Evolutionary conservation across 2,329 filamentous ascomycete species (phyloP), one percentile per base, ranked within the genome.

Genomic region (Aspergillus piperis): DNA sequence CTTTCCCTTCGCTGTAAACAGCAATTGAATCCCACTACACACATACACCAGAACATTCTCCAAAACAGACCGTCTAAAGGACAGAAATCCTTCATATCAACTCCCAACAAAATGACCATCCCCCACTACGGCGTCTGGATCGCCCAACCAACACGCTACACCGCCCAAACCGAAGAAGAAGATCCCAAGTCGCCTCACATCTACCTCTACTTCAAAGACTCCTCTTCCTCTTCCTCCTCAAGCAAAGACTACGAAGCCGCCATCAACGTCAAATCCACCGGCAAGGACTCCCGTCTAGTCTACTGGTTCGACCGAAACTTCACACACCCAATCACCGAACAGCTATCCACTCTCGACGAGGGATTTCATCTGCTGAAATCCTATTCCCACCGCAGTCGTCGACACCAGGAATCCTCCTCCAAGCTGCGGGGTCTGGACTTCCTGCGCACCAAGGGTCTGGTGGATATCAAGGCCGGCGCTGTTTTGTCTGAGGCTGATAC

Each of bases 401-500:
- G 53, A 11, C 53, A 30, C 17, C 19, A 32, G 6, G 53, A 55
- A 36, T 21, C 53, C 1, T 11, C 50, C 2, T 21, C 36, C 4
- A 25, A 17, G 7, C 39, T 55, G 5, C 19, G 32, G 25, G 55
- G 61, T 15, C 32, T 68, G 27, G 66, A 67, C 42, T 68, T 62
- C 44, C 58, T 67, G 23, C 60, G 66, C 41, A 55, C 51, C 6
- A 52, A 64, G 39, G 53, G 53, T 5, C 39, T 68, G 7, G 62
- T 68, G 42, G 55, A 62, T 21, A 54, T 59, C n/a, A 48, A 62
- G 5, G 52, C 41, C 17, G 65, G 66, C 8, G 48, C 63, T 8
- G 57, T 70, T 10, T 52, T 71, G 7, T 63, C 65, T 0, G 66
- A 67, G 54, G 62, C 66, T 15, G 55, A 64, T 21, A 47, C 57